A percentile compares a stretch with the other conserved stretches of the same genome.
These are phyloP conservation scores for Liriodendron chinense DNA, from an alignment of 164 flowering plant species.

Conservation along the genomic window DNA sequence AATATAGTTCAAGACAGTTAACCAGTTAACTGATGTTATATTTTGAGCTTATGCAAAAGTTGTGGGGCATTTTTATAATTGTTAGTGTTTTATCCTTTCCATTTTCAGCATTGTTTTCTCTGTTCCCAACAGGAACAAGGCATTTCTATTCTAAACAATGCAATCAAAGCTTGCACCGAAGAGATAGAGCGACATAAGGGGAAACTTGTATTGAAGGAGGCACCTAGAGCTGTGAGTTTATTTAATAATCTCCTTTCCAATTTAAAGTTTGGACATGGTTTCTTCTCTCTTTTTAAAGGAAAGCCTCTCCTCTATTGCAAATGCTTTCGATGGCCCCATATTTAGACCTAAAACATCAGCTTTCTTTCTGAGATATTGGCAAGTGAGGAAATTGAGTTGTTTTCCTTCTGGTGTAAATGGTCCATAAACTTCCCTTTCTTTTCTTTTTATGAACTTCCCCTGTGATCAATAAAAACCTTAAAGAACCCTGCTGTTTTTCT, in stretches of 20 bases:
- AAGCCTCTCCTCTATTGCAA: not conserved
- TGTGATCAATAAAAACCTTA: not conserved
- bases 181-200: slow-evolving; percentile 78
- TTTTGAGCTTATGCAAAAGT: not conserved
- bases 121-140: slow-evolving; percentile 51
- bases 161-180: slow-evolving; percentile 73
- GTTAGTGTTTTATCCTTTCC: not conserved
- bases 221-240: slow-evolving; percentile 77
- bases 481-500: not conserved
- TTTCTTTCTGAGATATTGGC: too few relatives aligned
- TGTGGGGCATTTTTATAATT: not conserved
- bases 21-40: not conserved
- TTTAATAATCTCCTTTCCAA: not conserved
- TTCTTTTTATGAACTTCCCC: not conserved
- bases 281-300: too few relatives aligned
- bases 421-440: not conserved
- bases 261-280: not conserved
- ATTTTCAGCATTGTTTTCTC: not conserved
- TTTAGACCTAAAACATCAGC: too few relatives aligned
- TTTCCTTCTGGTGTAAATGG: not conserved
- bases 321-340: not conserved
- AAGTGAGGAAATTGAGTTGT: not conserved
- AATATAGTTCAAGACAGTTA: not conserved
- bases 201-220: slow-evolving; percentile 77
- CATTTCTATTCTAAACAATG: slow-evolving; percentile 58